A percentile compares a stretch with the other conserved stretches of the same genome.
Evolutionary conservation across 73 alveolate genomes (phyloP).

Genomic region (Blepharisma japonicum): DNA sequence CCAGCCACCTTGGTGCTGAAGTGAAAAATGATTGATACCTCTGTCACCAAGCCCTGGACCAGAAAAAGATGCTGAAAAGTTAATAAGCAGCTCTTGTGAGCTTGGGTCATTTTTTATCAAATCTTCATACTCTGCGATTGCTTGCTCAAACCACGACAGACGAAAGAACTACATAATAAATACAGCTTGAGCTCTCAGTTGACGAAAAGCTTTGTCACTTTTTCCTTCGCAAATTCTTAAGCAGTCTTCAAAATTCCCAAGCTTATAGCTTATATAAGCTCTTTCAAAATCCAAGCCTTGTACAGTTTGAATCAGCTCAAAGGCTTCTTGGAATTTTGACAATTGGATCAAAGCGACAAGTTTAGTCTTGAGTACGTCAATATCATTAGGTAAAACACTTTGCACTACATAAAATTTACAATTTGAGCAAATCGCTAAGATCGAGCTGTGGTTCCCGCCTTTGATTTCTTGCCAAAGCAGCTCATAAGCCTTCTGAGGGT

Average conservation of each 20-base stretch:
- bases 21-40: not conserved
- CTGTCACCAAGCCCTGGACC: not conserved
- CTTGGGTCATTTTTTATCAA: not conserved
- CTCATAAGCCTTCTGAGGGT: not conserved
- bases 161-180: not conserved
- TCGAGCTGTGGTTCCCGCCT: not conserved
- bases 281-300: slow-evolving; percentile 7
- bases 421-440: not conserved
- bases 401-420: slow-evolving; percentile 8
- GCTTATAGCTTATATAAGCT: slow-evolving; percentile 1
- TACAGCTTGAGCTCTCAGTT: slow-evolving; percentile 26
- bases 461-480: slow-evolving; percentile 18
- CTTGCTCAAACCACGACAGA: not conserved
- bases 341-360: not conserved
- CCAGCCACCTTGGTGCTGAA: not conserved
- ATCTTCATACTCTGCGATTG: slow-evolving; percentile 17
- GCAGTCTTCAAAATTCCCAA: not conserved
- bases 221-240: not conserved
- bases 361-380: not conserved
- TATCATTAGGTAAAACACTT: not conserved
- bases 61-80: slow-evolving; percentile 3
- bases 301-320: not conserved
- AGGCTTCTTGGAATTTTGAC: slow-evolving; percentile 8
- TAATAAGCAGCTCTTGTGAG: not conserved
- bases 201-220: slow-evolving; percentile 9